Evolutionary conservation across 805 yeast genomes (phyloP), one percentile per base, ranked within the genome.

Genomic region (Yarrowia sp.): DNA sequence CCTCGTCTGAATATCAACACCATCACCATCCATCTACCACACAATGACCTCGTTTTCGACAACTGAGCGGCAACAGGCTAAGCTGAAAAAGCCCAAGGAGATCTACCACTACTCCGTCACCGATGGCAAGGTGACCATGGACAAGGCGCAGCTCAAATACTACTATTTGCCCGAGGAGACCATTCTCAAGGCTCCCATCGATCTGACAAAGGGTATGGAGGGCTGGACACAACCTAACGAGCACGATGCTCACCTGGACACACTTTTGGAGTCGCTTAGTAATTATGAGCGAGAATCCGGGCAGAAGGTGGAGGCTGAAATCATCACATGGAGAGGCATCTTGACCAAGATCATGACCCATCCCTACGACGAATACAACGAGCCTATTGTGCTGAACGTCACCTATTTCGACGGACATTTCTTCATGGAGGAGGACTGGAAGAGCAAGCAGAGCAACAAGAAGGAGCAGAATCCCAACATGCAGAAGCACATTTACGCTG

Each of bases 21-120:
- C 58, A 36, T 38, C 40, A 50, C 10, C 38, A 36, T 36, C 30
- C 55, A 20, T 46, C 50, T 20, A 46, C 34, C 15, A 39, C 40
- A 17, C 7, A 17, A 58, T 43, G 50, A 7, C 19, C 33, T 20
- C 49, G 10, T 67, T 76, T 36, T 74, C 76, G 8, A 66, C 75
- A 10, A 55, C 65, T 12, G 72, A 74, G 43, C 68, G 78, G 20
- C 69, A 74, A 19, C 72, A 71, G 12, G 86, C 94, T 0, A 85
- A 91, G 1, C 81, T 93, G 66, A 87, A 88, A 73, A 96, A 92
- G 76, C 98, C 99, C 2, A 89, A 88, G 71, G 97, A 95, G 76
- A 71, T 94, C 2, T 81, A 85, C n/a, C 76, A 85, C 4, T 94
- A 81, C 75, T 86, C 94, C 1, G 79, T 92, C 68, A 87, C 86